phyloP scores from a whole-genome alignment of 2,329 filamentous ascomycete species.

The Decorospora gaudefroyi region DNA sequence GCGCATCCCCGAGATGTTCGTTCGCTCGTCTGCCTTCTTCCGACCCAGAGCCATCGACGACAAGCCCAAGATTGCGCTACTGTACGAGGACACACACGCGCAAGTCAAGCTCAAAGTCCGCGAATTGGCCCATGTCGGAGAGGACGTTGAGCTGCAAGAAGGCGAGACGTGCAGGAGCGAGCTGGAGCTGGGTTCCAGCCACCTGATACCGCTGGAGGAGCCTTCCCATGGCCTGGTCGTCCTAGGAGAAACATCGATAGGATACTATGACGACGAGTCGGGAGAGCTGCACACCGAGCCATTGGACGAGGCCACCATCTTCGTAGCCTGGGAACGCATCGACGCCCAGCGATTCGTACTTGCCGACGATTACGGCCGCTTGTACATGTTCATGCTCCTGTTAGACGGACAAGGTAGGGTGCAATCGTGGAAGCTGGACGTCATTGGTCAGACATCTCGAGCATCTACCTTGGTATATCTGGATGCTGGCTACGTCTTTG shows the following conservation, averaged over 20 bases:
- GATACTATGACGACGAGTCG: constrained; percentile 80
- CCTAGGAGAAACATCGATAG: constrained; percentile 68
- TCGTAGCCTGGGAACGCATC: constrained; percentile 87
- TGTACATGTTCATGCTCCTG: constrained; percentile 83
- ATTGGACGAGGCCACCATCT: constrained; percentile 77
- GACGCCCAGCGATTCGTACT: constrained; percentile 83
- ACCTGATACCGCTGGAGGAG: constrained; percentile 64
- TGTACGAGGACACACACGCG: constrained; percentile 67
- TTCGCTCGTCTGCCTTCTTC: constrained; percentile 68
- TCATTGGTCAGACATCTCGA: constrained; percentile 71
- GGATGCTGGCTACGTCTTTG: constrained; percentile 72
- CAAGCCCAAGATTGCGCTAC: constrained; percentile 64
- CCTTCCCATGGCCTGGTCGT: constrained; percentile 58
- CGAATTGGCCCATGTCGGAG: constrained; percentile 58
- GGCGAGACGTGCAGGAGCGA: constrained; percentile 57
- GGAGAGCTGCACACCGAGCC: constrained; percentile 67
- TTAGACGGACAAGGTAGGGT: constrained; percentile 68
- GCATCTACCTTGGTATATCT: constrained; percentile 81
- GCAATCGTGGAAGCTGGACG: constrained; percentile 70
- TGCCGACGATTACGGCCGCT: constrained; percentile 84
- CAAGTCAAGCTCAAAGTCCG: constrained; percentile 60
- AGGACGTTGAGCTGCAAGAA: constrained; percentile 60
- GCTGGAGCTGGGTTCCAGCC: constrained; percentile 63
- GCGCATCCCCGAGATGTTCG: constrained; percentile 68
- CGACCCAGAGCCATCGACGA: constrained; percentile 57